Evolutionary conservation across 306 rosid genomes (phyloP), one percentile per base, ranked within the genome.

Genomic region (Gynostemma pentaphyllum): DNA sequence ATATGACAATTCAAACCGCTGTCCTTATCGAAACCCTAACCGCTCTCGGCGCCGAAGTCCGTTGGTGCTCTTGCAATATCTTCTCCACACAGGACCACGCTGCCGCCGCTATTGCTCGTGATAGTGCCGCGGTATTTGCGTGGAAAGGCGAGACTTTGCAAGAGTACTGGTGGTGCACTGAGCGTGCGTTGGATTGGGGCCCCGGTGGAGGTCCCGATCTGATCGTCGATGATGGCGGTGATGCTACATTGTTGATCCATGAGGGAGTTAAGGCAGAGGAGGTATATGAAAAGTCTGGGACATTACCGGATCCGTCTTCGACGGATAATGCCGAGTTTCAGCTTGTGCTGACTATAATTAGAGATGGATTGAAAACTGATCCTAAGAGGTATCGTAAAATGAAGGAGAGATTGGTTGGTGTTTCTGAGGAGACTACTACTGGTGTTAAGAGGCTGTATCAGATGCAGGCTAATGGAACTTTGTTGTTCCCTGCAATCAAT

Each of bases 101-200:
- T 29, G 98, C 98, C 27, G 90, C 98, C 18, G 98, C 88, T 42
- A 88, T 79, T 10, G 98, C 96, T 2, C 88, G 98, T 2, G 96
- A 92, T 68, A 72, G 80, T 28, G 98, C 98, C 11, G 61, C 96
- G 1, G 96, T 92, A 1, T 92, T 92, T 64, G 98, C 98, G 24
- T 92, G 98, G 96, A 92, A 88, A 71, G 98, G 98, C 0, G 98
- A 92, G 76, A 92, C 96, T 14, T 88, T 92, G 7, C 96, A 86
- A 77, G 98, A 92, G 75, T 88, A 88, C 72, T 88, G 98, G 98
- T 92, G 98, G 98, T 88, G 98, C 76, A 84, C 98, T 0, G 98
- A 92, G 81, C 76, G 95, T 0, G 76, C 98, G 1, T 84, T 92
- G 4, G 96, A 92, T 47, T 92, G 98, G 98, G 96, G 98, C 15